Conservation (phyloP, 495 filamentous ascomycete species). For the Neurospora sp. region DNA sequence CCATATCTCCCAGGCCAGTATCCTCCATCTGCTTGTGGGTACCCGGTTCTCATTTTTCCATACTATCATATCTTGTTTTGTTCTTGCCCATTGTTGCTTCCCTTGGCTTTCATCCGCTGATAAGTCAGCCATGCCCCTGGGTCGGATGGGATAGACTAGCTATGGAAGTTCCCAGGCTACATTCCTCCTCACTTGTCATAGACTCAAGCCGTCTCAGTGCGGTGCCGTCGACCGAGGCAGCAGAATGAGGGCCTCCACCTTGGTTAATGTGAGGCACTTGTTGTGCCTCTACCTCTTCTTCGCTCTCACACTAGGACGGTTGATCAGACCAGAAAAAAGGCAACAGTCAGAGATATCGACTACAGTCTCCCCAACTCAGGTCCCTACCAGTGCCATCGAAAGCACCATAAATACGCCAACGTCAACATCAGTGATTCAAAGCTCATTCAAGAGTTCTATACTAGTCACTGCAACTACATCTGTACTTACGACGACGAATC, state of each 20-base stretch:
- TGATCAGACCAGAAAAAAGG: slow-evolving; percentile 7
- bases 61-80: neutral
- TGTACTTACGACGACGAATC: neutral
- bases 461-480: neutral
- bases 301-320: slow-evolving; percentile 6
- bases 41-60: neutral
- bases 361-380: neutral
- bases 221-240: neutral
- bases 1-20: neutral
- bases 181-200: neutral
- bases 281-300: slow-evolving; percentile 21
- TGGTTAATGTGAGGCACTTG: slow-evolving; percentile 4
- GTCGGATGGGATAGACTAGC: neutral
- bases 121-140: neutral
- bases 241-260: neutral
- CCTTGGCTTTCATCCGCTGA: neutral
- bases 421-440: neutral
- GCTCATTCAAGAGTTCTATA: neutral
- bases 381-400: neutral
- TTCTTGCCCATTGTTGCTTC: neutral
- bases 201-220: neutral
- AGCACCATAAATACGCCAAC: neutral
- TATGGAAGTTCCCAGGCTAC: neutral
- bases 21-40: neutral
- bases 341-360: slow-evolving; percentile 13